Conservation (phyloP, 257 asterid species). For the Forsythia suspensa region DNA sequence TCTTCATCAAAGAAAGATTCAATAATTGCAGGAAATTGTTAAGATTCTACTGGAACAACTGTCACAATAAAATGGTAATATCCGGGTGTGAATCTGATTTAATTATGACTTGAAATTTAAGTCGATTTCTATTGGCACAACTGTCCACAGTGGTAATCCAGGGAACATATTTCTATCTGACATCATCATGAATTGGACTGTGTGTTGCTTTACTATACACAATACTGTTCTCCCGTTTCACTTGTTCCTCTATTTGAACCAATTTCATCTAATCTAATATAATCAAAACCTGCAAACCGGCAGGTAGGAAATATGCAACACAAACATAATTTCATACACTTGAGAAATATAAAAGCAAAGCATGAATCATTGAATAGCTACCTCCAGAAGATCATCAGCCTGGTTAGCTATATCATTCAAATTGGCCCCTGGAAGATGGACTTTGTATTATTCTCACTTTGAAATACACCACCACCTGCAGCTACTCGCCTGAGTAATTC, state of each 20-base stretch:
- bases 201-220: neutral
- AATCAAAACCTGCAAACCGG: neutral
- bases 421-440: constrained; percentile 97
- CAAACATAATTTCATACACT: neutral
- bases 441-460: constrained; percentile 74
- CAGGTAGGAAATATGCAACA: constrained; percentile 5
- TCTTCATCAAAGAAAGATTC: no score
- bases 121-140: no score
- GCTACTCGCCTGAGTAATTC: constrained; percentile 94
- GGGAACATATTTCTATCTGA: no score
- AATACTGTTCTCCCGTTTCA: neutral
- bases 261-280: neutral
- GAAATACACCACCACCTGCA: constrained; percentile 93
- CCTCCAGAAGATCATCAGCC: constrained; percentile 98
- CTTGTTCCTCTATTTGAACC: neutral
- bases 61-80: no score
- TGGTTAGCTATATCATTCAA: constrained; percentile 90
- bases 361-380: constrained; percentile 30
- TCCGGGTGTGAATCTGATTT: no score
- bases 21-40: no score
- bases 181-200: no score
- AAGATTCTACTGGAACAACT: no score
- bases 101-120: no score
- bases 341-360: constrained; percentile 12
- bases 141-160: no score